These are phyloP conservation scores for Leccinum brunneo-olivaceum DNA, from an alignment of 1,284 basidiomycete species.

Conservation along the genomic window DNA sequence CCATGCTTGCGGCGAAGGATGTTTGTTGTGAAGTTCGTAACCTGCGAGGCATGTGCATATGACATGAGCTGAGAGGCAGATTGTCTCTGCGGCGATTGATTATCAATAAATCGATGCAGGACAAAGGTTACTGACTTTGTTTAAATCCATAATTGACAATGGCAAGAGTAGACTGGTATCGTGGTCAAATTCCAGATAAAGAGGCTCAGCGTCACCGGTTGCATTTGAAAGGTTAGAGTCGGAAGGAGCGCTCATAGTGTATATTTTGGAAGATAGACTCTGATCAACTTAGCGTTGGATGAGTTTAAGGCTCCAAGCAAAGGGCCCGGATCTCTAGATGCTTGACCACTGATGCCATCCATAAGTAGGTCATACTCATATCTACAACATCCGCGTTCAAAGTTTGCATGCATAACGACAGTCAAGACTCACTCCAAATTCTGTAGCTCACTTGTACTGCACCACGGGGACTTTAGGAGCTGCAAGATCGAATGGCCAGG, in stretches of 20 bases:
- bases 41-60: conserved; percentile 28
- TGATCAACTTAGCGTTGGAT: conserved; percentile 32
- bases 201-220: conserved; percentile 28
- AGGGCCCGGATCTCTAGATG: conserved; percentile 35
- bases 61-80: conserved; percentile 27
- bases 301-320: conserved; percentile 40
- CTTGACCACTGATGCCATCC: conserved; percentile 41
- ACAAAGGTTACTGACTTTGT: conserved; percentile 26
- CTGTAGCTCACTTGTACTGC: conserved; percentile 31
- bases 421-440: conserved; percentile 33
- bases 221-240: conserved; percentile 33
- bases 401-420: not conserved
- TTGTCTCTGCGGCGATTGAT: conserved; percentile 26
- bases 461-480: conserved; percentile 38
- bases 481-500: conserved; percentile 42
- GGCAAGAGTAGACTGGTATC: conserved; percentile 44
- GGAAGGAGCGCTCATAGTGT: too few species aligned
- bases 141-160: conserved; percentile 38
- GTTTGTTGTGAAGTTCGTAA: conserved; percentile 40
- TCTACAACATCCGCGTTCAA: conserved; percentile 7
- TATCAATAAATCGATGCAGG: not conserved
- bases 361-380: conserved; percentile 44
- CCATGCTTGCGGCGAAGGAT: conserved; percentile 41
- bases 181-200: conserved; percentile 45
- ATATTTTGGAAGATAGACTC: not conserved